These are phyloP conservation scores for Grosmannia penicillata DNA, from an alignment of 2,329 filamentous ascomycete genomes.

Conservation along the genomic window DNA sequence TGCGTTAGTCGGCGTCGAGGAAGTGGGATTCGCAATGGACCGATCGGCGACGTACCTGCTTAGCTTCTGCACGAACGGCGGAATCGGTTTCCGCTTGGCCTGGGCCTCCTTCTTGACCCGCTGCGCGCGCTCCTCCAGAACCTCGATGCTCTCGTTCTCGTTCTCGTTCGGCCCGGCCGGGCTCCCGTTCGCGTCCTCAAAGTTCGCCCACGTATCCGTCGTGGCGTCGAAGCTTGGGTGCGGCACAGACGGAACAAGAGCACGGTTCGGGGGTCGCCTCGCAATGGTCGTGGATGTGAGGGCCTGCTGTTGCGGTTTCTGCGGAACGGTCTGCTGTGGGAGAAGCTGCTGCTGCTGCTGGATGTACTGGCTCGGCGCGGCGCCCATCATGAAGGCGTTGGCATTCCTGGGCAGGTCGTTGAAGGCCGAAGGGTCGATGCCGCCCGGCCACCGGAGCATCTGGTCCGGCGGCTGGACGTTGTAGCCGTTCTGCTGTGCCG, in stretches of 20 bases:
- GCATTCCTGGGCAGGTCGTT: slow-evolving; percentile 20
- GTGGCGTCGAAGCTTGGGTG: slow-evolving; percentile 22
- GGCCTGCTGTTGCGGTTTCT: slow-evolving; percentile 8
- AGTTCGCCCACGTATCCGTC: slow-evolving; percentile 25
- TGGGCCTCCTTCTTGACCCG: slow-evolving; percentile 78
- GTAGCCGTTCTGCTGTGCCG: slow-evolving; percentile 31
- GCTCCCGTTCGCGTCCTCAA: slow-evolving; percentile 17
- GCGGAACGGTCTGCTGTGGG: slow-evolving; percentile 15
- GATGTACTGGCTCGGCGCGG: slow-evolving; percentile 17
- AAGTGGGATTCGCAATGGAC: no score
- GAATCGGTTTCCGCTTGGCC: slow-evolving; percentile 85
- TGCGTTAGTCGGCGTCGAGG: no score
- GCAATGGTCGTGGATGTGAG: slow-evolving; percentile 33
- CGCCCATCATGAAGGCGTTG: slow-evolving; percentile 24
- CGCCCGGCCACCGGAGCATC: slow-evolving; percentile 29
- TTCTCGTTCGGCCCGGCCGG: slow-evolving; percentile 46
- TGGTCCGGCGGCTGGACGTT: slow-evolving; percentile 28
- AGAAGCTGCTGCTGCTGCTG: slow-evolving; percentile 6
- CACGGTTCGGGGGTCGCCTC: slow-evolving; percentile 34
- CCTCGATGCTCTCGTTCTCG: slow-evolving; percentile 59
- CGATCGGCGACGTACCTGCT: slow-evolving; percentile 88
- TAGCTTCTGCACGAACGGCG: slow-evolving; percentile 93
- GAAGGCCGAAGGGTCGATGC: slow-evolving; percentile 20
- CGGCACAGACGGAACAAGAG: slow-evolving; percentile 28
- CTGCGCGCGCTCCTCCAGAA: slow-evolving; percentile 65